These are phyloP conservation scores for Ilex paraguariensis DNA, from an alignment of 305 asterid species.

Conservation along the genomic window DNA sequence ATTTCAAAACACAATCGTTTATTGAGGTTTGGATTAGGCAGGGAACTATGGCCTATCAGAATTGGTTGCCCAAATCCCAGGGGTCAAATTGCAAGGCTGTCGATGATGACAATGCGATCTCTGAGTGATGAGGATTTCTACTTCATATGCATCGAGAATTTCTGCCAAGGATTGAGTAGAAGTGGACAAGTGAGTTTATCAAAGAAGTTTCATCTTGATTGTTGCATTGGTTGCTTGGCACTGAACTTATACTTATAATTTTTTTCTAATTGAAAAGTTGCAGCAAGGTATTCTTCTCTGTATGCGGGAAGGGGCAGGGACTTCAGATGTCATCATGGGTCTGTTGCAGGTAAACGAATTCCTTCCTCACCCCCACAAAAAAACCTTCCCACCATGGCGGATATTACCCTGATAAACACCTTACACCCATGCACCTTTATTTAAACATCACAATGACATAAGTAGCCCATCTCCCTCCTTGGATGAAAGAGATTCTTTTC, in stretches of 20 bases:
- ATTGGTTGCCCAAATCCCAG: slow-evolving; percentile 67
- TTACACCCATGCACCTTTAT: too few species aligned
- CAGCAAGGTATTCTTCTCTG: slow-evolving; percentile 63
- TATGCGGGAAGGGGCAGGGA: slow-evolving; percentile 70
- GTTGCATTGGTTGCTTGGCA: not conserved
- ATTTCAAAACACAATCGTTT: slow-evolving; percentile 16
- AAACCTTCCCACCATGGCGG: too few species aligned
- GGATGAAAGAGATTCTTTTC: too few species aligned
- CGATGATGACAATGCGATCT: slow-evolving; percentile 50
- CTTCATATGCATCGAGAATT: slow-evolving; percentile 68
- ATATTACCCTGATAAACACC: too few species aligned
- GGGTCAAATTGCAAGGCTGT: slow-evolving; percentile 47
- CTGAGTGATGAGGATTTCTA: slow-evolving; percentile 44
- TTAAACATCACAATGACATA: too few species aligned
- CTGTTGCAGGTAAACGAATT: slow-evolving; percentile 51
- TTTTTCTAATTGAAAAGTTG: slow-evolving; percentile 14
- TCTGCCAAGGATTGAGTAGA: slow-evolving; percentile 25
- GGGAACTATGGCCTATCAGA: slow-evolving; percentile 63
- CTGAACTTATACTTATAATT: not conserved
- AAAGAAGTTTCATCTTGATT: slow-evolving; percentile 2
- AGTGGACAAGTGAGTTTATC: slow-evolving; percentile 38
- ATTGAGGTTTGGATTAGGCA: slow-evolving; percentile 47
- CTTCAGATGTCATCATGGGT: slow-evolving; percentile 57
- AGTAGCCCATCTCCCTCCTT: too few species aligned
- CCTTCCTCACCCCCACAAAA: too few species aligned